These are phyloP conservation scores for Tetrahymena elliotti DNA, from an alignment of 73 alveolate genomes.

Conservation along the genomic window DNA sequence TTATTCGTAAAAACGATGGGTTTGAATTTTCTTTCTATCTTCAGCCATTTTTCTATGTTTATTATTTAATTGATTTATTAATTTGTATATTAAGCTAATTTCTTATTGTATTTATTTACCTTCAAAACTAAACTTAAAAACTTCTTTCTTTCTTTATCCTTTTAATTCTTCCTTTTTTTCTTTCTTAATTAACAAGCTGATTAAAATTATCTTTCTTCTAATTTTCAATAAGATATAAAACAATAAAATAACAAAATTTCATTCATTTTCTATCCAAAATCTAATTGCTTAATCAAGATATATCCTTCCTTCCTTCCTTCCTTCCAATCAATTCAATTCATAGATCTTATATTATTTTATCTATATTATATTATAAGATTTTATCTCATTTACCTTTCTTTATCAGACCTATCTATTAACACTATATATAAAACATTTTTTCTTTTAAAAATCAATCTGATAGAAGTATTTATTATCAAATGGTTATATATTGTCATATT, in stretches of 20 bases:
- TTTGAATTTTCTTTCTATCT: not conserved
- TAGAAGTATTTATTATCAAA: too few relatives aligned
- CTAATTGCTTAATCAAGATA: not conserved
- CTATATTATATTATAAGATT: not conserved
- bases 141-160: not conserved
- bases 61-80: not conserved
- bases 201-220: not conserved
- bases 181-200: not conserved
- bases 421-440: too few relatives aligned
- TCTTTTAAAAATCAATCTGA: too few relatives aligned
- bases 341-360: not conserved
- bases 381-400: not conserved
- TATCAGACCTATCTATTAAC: too few relatives aligned
- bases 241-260: not conserved
- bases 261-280: not conserved
- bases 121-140: not conserved
- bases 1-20: slow-evolving; percentile 70
- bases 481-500: too few relatives aligned
- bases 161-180: not conserved
- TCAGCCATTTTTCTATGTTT: not conserved
- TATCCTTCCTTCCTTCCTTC: not conserved
- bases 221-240: not conserved
- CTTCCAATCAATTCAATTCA: not conserved
- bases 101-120: not conserved
- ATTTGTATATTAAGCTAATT: not conserved